Evolutionary conservation across 768 basidiomycete genomes (phyloP).

Genomic region (Leucosporidium creatinivorum): DNA sequence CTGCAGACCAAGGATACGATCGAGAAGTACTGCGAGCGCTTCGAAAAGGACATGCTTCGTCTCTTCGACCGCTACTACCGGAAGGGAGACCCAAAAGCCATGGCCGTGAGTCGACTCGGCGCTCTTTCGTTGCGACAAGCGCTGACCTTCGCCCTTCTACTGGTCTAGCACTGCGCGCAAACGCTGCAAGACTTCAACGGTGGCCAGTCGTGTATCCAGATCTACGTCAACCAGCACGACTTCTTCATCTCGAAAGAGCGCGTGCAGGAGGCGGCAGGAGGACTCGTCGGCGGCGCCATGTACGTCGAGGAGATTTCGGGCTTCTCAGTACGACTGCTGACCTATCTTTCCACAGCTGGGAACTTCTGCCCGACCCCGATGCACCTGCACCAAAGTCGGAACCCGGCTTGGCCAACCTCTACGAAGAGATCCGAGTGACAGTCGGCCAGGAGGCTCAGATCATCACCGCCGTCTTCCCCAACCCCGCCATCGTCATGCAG

Average conservation of each 20-base stretch:
- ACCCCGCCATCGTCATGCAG: constrained; percentile 92
- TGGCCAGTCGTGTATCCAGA: constrained; percentile 90
- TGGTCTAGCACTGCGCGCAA: constrained; percentile 88
- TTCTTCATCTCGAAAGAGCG: constrained; percentile 88
- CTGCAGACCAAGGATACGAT: constrained; percentile 77
- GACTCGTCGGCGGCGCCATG: constrained; percentile 47
- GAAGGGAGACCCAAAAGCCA: constrained; percentile 97
- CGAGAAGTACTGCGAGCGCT: constrained; percentile 95
- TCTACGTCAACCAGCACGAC: constrained; percentile 98
- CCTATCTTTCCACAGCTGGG: constrained; percentile 57
- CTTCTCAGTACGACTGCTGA: constrained; percentile 9
- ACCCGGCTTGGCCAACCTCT: constrained; percentile 67
- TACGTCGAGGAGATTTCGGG: neutral
- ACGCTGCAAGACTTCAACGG: constrained; percentile 97
- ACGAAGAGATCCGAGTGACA: constrained; percentile 78
- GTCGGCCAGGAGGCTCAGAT: constrained; percentile 95
- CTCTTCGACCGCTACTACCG: constrained; percentile 93
- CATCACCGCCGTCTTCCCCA: constrained; percentile 96
- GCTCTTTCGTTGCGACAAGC: constrained; percentile 31
- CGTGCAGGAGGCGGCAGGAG: constrained; percentile 49
- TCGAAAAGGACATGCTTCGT: constrained; percentile 96
- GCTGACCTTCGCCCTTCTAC: constrained; percentile 6
- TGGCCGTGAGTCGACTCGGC: constrained; percentile 61
- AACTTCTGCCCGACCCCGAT: constrained; percentile 68
- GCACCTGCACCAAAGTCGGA: constrained; percentile 68